Base-by-base conservation (phyloP, 2,329 filamentous ascomycete species). In the Didymella exigua region DNA sequence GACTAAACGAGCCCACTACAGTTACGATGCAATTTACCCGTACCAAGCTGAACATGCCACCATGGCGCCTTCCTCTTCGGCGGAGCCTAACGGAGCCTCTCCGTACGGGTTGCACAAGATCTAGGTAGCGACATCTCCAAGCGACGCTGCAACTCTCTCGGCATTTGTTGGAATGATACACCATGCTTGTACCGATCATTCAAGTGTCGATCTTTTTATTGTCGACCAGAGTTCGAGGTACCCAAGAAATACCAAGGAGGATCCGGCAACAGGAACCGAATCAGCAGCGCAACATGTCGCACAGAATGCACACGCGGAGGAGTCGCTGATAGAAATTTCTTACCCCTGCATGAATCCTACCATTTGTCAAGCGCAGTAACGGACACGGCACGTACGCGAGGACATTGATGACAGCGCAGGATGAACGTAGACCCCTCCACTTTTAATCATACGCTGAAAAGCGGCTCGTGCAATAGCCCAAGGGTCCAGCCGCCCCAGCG, bases 401-500 rank as follows among this genome's bases (percentile, higher is more conserved):
- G 26, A 16, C 29, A 27, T 16, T 24, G 46, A 19, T 50, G 19
- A 30, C 11, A 36, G 33, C 52, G 41, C 52, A 41, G 46, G 52
- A 50, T 55, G 52, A 34, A 46, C 23, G 29, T 49, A 34, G 8
- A 44, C 16, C 18, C 33, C 45, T 54, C 52, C 52, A 55, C 56
- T 48, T 50, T 46, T 54, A 51, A 54, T 49, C 47, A 52, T 18
- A 33, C 36, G 44, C 50, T 40, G 37, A 43, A n/a, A 30, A 43
- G 47, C 47, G 47, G 38, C 38, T 54, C 49, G 30, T 47, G 56
- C 40, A 45, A 26, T 14, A 18, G n/a, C 56, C 56, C 56, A 56
- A 56, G 58, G 51, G 49, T 55, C 58, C 49, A 59, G 54, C 58
- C 54, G 54, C 43, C 46, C 30, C 21, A 45, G 33, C 31, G 10